Evolutionary conservation across 202 grass and related monocot species (phyloP).

Genomic region (Setaria italica): DNA sequence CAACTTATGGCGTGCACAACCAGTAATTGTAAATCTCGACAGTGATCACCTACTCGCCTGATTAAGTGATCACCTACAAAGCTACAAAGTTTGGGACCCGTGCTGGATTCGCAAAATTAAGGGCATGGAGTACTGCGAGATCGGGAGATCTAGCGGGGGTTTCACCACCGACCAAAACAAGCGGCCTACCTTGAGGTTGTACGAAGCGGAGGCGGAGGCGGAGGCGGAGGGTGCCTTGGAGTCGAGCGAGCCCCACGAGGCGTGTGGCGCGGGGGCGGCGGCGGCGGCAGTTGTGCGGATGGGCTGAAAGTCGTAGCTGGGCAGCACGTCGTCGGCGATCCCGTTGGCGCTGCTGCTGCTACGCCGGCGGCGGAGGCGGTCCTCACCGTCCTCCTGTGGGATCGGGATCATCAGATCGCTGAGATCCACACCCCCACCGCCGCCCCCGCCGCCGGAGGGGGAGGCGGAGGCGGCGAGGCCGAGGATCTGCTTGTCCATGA

Average conservation of each 20-base stretch:
- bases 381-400: slow-evolving; percentile 63
- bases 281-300: slow-evolving; percentile 53
- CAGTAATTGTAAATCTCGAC: not conserved
- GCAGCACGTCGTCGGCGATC: slow-evolving; percentile 63
- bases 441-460: slow-evolving; percentile 27
- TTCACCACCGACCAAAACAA: not conserved
- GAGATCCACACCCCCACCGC: slow-evolving; percentile 35
- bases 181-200: slow-evolving; percentile 64
- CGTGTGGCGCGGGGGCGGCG: slow-evolving; percentile 22
- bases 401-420: slow-evolving; percentile 81
- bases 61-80: not conserved
- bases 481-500: slow-evolving; percentile 99
- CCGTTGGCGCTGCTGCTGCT: slow-evolving; percentile 45
- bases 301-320: slow-evolving; percentile 93
- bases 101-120: not conserved
- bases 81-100: not conserved
- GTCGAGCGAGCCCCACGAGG: slow-evolving; percentile 72
- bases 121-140: not conserved
- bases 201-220: slow-evolving; percentile 31
- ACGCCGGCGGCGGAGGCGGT: slow-evolving; percentile 48
- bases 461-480: slow-evolving; percentile 57
- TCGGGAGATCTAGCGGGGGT: slow-evolving; percentile 25
- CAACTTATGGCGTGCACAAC: not conserved
- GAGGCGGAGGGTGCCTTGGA: slow-evolving; percentile 45
- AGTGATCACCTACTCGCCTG: not conserved